phyloP scores from a whole-genome alignment of 441 rosid genomes.

The Erodium moschatum region DNA sequence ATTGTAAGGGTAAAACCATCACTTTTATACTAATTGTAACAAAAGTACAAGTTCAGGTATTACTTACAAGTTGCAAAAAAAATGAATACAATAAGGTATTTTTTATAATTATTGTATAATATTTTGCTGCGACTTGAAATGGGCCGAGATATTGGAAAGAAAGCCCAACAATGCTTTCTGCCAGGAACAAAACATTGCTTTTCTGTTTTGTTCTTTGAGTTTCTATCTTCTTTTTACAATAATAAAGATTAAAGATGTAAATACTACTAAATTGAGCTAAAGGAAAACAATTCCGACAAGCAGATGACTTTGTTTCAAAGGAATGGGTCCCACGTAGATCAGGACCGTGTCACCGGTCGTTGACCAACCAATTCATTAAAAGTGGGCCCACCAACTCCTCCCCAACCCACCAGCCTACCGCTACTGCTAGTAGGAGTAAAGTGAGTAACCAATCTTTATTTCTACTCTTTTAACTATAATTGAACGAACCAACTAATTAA shows the following conservation, averaged over 20 bases:
- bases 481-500: not conserved
- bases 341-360: conserved; percentile 24
- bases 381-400: conserved; percentile 17
- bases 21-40: no score
- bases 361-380: conserved; percentile 27
- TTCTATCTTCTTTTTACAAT: no score
- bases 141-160: not conserved
- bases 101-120: no score
- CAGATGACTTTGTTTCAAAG: not conserved
- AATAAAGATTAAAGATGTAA: no score
- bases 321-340: conserved; percentile 18
- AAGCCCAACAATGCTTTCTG: conserved; percentile 11
- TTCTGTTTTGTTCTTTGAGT: no score
- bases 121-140: not conserved
- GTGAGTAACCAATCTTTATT: not conserved
- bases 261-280: no score
- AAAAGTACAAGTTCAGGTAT: no score
- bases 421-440: not conserved
- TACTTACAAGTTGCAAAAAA: no score
- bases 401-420: not conserved
- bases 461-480: not conserved
- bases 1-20: no score
- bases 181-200: no score
- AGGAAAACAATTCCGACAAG: no score
- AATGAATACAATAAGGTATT: no score